Base-by-base conservation (phyloP, 2,329 filamentous ascomycete species). In the Stachybotrys chlorohalonatus region DNA sequence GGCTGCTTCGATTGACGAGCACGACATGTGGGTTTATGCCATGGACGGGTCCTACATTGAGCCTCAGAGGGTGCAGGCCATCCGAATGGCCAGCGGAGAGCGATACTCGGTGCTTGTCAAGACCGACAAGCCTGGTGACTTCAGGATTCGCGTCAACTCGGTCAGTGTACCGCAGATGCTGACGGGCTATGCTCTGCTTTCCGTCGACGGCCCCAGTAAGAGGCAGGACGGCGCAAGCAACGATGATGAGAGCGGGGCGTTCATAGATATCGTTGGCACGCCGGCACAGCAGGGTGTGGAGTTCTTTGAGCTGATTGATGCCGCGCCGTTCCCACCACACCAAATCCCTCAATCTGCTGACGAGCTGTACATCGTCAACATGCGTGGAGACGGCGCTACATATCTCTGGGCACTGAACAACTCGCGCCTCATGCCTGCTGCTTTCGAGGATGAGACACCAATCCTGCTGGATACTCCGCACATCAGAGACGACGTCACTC, bases 401-500 rank as follows among this genome's bases (percentile, higher is more conserved):
- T 81, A 79, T 65, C 70, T 70, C 49, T 85, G 80, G 81, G 77
- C 75, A 0, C 62, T 84, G 51, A 80, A 80, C 66, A 66, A 64
- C 6, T 75, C 73, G 8, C 68, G 70, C 52, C 69, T 78, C 53
- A 66, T 73, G 62, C 65, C 75, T 47, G 48, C 58, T 46, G 58
- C 67, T 31, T 63, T 77, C 32, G 71, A 75, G 56, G 58, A 61
- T 31, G 57, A 50, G 3, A 36, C 42, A 11, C 80, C 80, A 1
- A 64, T 79, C 0, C 70, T 84, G 1, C 79, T 80, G 60, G 60
- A 73, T 49, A 73, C 67, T 11, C 61, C 65, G 0, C 55, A 61
- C 9, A 53, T 59, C 1, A 55, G 66, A 8, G 68, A 73, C 55
- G 77, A 82, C 56, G 68, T 79, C 45, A 79, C 77, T 16, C 72